Base-by-base conservation (phyloP, 208 protist genomes). In the Wallacemonas rigidus region DNA sequence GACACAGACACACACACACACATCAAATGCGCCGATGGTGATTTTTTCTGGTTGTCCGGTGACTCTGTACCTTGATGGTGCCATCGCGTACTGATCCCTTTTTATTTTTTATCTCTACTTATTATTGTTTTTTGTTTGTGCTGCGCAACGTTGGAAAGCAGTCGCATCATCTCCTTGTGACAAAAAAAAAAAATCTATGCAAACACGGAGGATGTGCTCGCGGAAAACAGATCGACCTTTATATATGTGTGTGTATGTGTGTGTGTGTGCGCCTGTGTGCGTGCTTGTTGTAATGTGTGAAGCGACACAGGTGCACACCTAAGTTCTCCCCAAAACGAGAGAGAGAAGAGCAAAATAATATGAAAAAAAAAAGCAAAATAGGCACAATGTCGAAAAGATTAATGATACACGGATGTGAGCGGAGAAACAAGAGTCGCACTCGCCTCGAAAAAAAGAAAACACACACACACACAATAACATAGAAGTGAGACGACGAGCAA, bases 281-380 rank as follows among this genome's bases (percentile, higher is more conserved):
- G 26, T 26, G 26, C 26, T 26, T 26, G 26, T 26, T 26, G 26
- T 26, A 26, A 26, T 26, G 26, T 26, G 26, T 26, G 26, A 26
- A 26, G 26, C 26, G 26, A 26, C 26, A 26, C 26, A 26, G 26
- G 26, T 26, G 0, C 26, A 26, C 26, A 26, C 26, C 26, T 26
- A 26, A 26, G 0, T 26, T 26, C 26, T 0, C 26, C 26, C 26
- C 26, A 26, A 26, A 26, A 26, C 26, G 26, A 39, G 51, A 74
- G 62, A 64, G 57, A 50, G 39, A 73, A 58, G 64, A 45, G 70
- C 60, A 76, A 26, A 36, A 60, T 57, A 63, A 62, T 45, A 57
- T 58, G 57, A 70, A 17, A 70, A 61, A 60, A 57, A 51, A 41
- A 71, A 71, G 40, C 1, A 50, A 75, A 17, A 17, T 11, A 8